Evolutionary conservation across 2,329 filamentous ascomycete species (phyloP), one percentile per base, ranked within the genome.

Genomic region (Penicillium paneum): DNA sequence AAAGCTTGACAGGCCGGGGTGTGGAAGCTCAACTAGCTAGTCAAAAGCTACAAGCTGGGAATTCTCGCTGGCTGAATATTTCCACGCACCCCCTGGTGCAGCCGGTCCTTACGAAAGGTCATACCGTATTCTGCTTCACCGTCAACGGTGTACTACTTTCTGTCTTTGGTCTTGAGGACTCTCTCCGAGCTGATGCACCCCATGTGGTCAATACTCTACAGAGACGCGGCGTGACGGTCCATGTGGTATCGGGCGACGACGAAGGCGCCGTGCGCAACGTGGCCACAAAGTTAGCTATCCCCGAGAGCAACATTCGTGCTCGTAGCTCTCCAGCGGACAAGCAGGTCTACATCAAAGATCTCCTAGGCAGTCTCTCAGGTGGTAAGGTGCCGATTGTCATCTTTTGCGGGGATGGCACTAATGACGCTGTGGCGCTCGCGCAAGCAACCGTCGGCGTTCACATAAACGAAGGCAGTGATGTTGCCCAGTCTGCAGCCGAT

Each of bases 121-220:
- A 83, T 52, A 80, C 76, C 39, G 78, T 81, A 42, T 83, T 86
- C 74, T 85, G 79, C 69, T 77, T 86, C 63, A 81, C 79, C 1
- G 72, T 84, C 10, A 67, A 79, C 42, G 63, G 66, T 11, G 51
- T 61, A 0, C 73, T 79, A 0, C 52, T 73, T 13, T 80, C 78
- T 2, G 69, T 80, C 19, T 85, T 79, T 60, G 81, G 79, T 3
- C 74, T 87, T 4, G 66, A 75, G 49, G 74, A 78, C 49, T 67
- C 58, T 1, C 66, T 82, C 13, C 76, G 81, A 7, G 74, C 77
- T 6, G 83, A 79, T 59, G 79, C 83, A 6, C 67, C 75, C 0
- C 68, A 72, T 6, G 79, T 83, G 32, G 73, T 88, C 40, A 74
- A 75, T 3, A 76, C 78, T 49, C 76, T 87, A 19, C 69, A 73